Conservation (phyloP, 1,284 basidiomycete species). For the Coriolopsis trogii region DNA sequence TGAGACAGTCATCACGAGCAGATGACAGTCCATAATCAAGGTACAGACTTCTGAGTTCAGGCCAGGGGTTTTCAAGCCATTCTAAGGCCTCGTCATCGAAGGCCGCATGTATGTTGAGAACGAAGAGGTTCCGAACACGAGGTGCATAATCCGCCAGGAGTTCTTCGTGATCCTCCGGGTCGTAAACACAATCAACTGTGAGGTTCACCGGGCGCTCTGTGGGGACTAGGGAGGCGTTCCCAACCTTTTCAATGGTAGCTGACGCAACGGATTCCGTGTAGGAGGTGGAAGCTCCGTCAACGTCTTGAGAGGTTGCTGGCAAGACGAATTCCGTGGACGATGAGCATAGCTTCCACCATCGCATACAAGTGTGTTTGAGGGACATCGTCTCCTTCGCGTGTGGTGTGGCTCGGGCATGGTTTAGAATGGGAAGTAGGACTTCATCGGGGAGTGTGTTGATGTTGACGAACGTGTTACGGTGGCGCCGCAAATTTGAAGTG, state of each 20-base stretch:
- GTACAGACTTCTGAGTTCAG: neutral
- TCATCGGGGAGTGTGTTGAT: conserved; percentile 4
- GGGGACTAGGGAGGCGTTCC: too few species aligned
- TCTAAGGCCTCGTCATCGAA: neutral
- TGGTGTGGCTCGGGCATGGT: neutral
- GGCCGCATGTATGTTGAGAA: neutral
- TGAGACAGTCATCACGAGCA: neutral
- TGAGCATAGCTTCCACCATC: neutral
- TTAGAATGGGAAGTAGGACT: conserved; percentile 1
- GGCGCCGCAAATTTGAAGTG: too few species aligned
- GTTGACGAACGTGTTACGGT: neutral
- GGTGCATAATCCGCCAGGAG: neutral
- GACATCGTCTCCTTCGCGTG: neutral
- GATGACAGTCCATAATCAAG: neutral
- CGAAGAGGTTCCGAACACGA: neutral
- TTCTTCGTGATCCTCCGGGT: neutral
- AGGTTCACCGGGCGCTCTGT: neutral
- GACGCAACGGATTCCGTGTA: too few species aligned
- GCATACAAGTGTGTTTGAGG: neutral
- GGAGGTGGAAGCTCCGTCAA: too few species aligned
- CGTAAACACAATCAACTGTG: neutral
- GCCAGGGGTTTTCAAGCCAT: neutral
- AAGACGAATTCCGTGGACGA: too few species aligned
- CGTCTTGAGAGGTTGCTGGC: too few species aligned
- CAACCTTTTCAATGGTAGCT: too few species aligned